These are phyloP conservation scores for Citrus mangshanensis DNA, from an alignment of 345 rosid genomes.

Conservation along the genomic window DNA sequence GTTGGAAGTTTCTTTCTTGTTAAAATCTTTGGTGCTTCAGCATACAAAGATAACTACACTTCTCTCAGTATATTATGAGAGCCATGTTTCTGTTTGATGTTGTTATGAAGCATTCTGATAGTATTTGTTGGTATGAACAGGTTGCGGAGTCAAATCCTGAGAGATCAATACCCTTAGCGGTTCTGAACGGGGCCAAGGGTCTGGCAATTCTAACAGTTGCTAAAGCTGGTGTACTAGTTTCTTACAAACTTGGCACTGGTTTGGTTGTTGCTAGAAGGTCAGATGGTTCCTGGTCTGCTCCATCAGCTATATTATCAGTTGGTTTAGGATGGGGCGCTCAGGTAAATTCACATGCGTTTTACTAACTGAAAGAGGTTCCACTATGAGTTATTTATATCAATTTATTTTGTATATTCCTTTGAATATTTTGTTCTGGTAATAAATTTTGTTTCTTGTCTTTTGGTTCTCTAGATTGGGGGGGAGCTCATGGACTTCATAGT, in stretches of 20 bases:
- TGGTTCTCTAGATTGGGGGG: slow-evolving; percentile 66
- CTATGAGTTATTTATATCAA: background rate
- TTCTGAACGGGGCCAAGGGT: slow-evolving; percentile 81
- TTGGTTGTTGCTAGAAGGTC: slow-evolving; percentile 75
- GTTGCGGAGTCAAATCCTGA: slow-evolving; percentile 78
- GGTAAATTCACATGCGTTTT: slow-evolving; percentile 33
- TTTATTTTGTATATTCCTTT: background rate
- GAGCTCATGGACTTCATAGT: slow-evolving; percentile 96
- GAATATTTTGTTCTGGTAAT: background rate
- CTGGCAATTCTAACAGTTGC: slow-evolving; percentile 87
- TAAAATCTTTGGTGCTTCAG: background rate
- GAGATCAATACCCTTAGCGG: slow-evolving; percentile 76
- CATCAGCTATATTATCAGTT: slow-evolving; percentile 73
- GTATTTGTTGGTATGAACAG: slow-evolving; percentile 32
- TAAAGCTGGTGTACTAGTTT: slow-evolving; percentile 76
- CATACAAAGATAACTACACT: background rate
- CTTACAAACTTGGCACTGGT: slow-evolving; percentile 88
- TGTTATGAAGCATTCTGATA: background rate
- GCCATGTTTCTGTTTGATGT: background rate
- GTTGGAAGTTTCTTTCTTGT: background rate
- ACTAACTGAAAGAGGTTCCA: background rate
- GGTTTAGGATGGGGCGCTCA: slow-evolving; percentile 99
- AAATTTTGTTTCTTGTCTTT: background rate
- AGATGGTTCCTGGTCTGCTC: slow-evolving; percentile 99
- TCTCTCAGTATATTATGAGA: background rate